Conservation (phyloP, 2,329 filamentous ascomycete species). For the Penicillium sp. region DNA sequence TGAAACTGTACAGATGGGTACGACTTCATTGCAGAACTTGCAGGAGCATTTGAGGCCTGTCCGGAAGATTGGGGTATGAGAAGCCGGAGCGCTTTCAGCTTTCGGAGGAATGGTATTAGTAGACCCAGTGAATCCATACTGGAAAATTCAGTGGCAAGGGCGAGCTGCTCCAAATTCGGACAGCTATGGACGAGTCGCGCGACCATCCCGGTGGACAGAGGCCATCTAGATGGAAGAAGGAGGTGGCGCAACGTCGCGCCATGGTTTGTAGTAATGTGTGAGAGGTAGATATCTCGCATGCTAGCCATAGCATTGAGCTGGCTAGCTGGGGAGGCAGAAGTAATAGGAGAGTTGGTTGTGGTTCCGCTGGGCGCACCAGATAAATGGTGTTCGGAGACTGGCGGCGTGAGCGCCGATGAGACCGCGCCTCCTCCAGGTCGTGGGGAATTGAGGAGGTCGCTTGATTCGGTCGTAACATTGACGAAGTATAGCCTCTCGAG, state of each 20-base stretch:
- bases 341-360: slow-evolving; percentile 16
- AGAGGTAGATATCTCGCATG: slow-evolving; percentile 43
- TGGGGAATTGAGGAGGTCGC: slow-evolving; percentile 28
- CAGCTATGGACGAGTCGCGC: slow-evolving; percentile 46
- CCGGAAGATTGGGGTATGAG: slow-evolving; percentile 29
- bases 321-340: slow-evolving; percentile 19
- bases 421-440: slow-evolving; percentile 16
- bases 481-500: slow-evolving; percentile 49
- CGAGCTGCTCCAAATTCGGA: slow-evolving; percentile 53
- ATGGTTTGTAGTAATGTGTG: slow-evolving; percentile 45
- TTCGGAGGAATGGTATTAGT: slow-evolving; percentile 35
- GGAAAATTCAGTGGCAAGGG: slow-evolving; percentile 40
- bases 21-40: slow-evolving; percentile 1
- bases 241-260: slow-evolving; percentile 48
- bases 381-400: slow-evolving; percentile 16
- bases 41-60: slow-evolving; percentile 3
- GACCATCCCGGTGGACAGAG: slow-evolving; percentile 42
- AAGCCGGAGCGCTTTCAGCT: slow-evolving; percentile 35
- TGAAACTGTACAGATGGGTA: neutral
- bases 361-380: slow-evolving; percentile 13
- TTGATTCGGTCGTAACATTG: slow-evolving; percentile 28
- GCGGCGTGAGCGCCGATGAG: slow-evolving; percentile 24
- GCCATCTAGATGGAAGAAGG: slow-evolving; percentile 50
- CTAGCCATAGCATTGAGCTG: slow-evolving; percentile 23
- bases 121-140: slow-evolving; percentile 34